phyloP scores from a whole-genome alignment of 306 rosid genomes.

The cucumber (Cucumis sativus) region DNA sequence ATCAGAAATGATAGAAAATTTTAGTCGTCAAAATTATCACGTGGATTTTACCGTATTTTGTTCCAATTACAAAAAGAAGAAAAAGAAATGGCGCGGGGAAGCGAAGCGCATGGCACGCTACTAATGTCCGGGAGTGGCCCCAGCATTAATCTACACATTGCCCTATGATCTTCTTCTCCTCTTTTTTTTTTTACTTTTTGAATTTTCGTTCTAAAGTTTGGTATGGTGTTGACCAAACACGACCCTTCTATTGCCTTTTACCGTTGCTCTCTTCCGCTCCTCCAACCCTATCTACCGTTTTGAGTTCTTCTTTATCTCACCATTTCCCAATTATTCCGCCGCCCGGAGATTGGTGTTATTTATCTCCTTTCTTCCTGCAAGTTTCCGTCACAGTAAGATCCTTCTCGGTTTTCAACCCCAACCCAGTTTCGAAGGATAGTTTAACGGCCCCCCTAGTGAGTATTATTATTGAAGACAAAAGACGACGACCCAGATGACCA shows the following conservation, averaged over 20 bases:
- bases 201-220: background rate
- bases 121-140: background rate
- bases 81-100: background rate
- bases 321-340: background rate
- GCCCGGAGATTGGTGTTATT: background rate
- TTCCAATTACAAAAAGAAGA: background rate
- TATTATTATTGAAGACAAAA: background rate
- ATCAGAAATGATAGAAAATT: too few species aligned
- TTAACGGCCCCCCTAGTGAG: background rate
- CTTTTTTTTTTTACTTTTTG: background rate
- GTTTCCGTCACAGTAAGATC: background rate
- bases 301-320: background rate
- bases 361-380: background rate
- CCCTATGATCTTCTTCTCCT: background rate
- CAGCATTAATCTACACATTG: conserved; percentile 7
- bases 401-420: background rate
- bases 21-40: background rate
- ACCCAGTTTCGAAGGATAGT: background rate
- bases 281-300: background rate
- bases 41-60: background rate
- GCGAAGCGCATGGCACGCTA: background rate
- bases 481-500: background rate
- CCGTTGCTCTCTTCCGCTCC: conserved; percentile 17
- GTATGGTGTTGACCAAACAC: background rate
- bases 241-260: background rate